Evolutionary conservation across 148 eudicot species (phyloP), one percentile per base, ranked within the genome.

Genomic region (Polygonum maritimum): DNA sequence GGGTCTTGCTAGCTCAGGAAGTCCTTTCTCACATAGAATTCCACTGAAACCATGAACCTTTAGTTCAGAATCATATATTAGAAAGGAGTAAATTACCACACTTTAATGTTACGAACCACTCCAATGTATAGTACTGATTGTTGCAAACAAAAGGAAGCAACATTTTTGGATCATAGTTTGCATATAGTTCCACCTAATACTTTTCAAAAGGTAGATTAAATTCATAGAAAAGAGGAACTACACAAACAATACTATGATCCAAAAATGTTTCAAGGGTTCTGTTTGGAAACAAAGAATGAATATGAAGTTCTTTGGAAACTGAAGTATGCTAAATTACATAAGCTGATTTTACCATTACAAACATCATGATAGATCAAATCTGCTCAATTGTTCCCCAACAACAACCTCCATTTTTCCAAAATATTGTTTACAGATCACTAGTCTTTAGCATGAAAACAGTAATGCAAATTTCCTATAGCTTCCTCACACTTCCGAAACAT

Each of bases 1-100:
- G 31, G 31, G 31, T 26, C 97, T 84, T 90, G 93, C 89, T 92
- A 97, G 77, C 84, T 86, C 73, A 92, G 74, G 45, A 91, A 83
- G 78, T 84, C 87, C 81, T 84, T 91, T 70, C 75, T 83, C 69
- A 87, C 83, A 78, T 93, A 88, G 80, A 55, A 87, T 58, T 33
- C 75, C 69, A 76, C 70, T 78, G 76, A 21, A 78, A 71, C 44
- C 69, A 57, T 40, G 12, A 78, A 22, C 45, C 71, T 76, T 49
- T 22, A 67, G 71, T 54, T 78, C 48, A 72, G 36, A 79, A 58
- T 15, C 36, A 58, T 35, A 19, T 69, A 71, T 71, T 73, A 5
- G 45, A 36, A 33, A 76, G 71, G 5, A 74, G 62, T 22, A 15
- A 70, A 67, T 26, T 26, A 26, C 44, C 58, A 54, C 39, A 14